These are phyloP conservation scores for Russula griseocarnosa DNA, from an alignment of 768 basidiomycete genomes.

Conservation along the genomic window DNA sequence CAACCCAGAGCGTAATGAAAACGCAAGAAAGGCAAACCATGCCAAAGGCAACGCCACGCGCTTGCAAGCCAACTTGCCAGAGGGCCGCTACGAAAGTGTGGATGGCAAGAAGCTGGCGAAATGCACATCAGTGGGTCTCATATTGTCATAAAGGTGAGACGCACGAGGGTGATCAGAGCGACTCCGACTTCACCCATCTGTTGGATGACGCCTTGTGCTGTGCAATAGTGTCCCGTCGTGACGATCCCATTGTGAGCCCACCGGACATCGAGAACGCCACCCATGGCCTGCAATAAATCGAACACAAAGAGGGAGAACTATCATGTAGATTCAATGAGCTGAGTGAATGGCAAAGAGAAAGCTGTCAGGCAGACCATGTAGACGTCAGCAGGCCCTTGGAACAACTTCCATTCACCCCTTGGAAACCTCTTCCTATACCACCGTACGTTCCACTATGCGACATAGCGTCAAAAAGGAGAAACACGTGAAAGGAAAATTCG, in stretches of 20 bases:
- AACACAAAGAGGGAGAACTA: slow-evolving; percentile 32
- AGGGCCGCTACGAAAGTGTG: slow-evolving; percentile 42
- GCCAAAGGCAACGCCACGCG: slow-evolving; percentile 32
- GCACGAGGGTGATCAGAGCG: slow-evolving; percentile 23
- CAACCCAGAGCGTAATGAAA: slow-evolving; percentile 35
- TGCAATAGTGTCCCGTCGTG: slow-evolving; percentile 36
- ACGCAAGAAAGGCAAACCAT: slow-evolving; percentile 3
- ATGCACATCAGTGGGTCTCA: background rate
- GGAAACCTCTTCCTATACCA: slow-evolving; percentile 7
- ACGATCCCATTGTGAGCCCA: slow-evolving; percentile 40
- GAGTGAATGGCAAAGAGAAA: background rate
- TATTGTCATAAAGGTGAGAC: background rate
- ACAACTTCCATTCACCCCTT: slow-evolving; percentile 26
- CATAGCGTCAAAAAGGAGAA: too few species aligned
- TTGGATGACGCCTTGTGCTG: slow-evolving; percentile 41
- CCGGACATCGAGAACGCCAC: slow-evolving; percentile 38
- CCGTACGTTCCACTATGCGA: slow-evolving; percentile 15
- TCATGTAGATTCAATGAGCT: slow-evolving; percentile 24
- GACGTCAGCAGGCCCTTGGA: slow-evolving; percentile 38
- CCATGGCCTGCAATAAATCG: slow-evolving; percentile 40
- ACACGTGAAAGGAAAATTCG: background rate
- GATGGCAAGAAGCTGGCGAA: slow-evolving; percentile 32
- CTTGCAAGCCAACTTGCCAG: slow-evolving; percentile 36
- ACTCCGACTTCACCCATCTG: slow-evolving; percentile 44
- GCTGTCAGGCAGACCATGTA: background rate